Conservation (phyloP, 495 filamentous ascomycete species). For the Penicillium pancosmium region DNA sequence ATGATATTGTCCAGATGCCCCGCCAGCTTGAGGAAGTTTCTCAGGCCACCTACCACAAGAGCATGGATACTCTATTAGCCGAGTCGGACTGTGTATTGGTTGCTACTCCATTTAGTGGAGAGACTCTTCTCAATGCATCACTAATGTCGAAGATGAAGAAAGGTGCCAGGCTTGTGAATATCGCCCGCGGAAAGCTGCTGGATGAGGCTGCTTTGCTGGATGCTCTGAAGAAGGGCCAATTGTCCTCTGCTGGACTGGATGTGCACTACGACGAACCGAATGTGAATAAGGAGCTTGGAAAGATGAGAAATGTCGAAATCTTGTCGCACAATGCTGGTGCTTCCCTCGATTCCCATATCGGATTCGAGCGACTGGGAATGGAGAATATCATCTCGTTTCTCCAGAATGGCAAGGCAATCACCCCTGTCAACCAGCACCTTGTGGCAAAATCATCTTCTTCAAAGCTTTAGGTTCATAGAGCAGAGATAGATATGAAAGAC, state of each 20-base stretch:
- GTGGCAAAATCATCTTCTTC: slow-evolving; percentile 30
- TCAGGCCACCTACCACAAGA: slow-evolving; percentile 52
- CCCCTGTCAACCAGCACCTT: slow-evolving; percentile 65
- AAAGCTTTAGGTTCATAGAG: slow-evolving; percentile 17
- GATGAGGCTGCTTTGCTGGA: slow-evolving; percentile 69
- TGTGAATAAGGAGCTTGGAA: slow-evolving; percentile 49
- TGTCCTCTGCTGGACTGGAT: slow-evolving; percentile 65
- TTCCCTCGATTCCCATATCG: slow-evolving; percentile 69
- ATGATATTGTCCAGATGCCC: slow-evolving; percentile 64
- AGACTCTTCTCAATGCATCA: slow-evolving; percentile 54
- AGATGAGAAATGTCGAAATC: slow-evolving; percentile 60
- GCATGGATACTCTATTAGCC: slow-evolving; percentile 55
- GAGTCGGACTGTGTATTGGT: slow-evolving; percentile 67
- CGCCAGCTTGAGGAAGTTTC: slow-evolving; percentile 26
- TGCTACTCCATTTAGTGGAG: slow-evolving; percentile 65
- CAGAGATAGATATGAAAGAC: not conserved
- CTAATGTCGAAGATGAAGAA: slow-evolving; percentile 54
- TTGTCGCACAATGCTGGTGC: slow-evolving; percentile 74
- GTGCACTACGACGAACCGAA: slow-evolving; percentile 63
- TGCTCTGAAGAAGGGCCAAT: slow-evolving; percentile 57
- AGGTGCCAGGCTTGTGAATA: slow-evolving; percentile 68
- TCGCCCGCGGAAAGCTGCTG: slow-evolving; percentile 70
- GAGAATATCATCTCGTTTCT: slow-evolving; percentile 68
- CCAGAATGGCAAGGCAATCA: slow-evolving; percentile 55
- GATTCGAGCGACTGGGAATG: slow-evolving; percentile 75